phyloP scores from a whole-genome alignment of 192 early-diverging fungal genomes.

The Coemansia sp. region DNA sequence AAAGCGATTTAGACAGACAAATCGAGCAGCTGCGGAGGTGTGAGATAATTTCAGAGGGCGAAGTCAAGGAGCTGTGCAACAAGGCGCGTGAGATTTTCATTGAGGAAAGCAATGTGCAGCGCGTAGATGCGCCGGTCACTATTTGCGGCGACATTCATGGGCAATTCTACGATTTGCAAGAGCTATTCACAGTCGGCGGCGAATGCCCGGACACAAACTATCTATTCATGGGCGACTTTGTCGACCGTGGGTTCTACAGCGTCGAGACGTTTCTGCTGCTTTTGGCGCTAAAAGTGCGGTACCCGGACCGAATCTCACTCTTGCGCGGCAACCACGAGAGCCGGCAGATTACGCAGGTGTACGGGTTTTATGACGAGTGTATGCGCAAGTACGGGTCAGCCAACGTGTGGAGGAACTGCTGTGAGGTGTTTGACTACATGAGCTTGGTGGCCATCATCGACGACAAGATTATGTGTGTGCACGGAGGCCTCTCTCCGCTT shows the following conservation, averaged over 20 bases:
- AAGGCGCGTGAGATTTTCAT: conserved; percentile 94
- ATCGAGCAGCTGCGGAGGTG: conserved; percentile 87
- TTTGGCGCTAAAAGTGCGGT: conserved; percentile 88
- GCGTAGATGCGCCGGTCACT: conserved; percentile 93
- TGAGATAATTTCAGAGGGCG: conserved; percentile 87
- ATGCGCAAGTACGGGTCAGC: conserved; percentile 93
- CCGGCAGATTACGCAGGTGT: conserved; percentile 96
- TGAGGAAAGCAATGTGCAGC: conserved; percentile 95
- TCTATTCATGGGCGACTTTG: conserved; percentile 97
- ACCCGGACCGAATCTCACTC: conserved; percentile 90
- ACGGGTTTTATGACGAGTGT: conserved; percentile 98
- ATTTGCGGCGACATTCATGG: conserved; percentile 97
- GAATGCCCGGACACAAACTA: conserved; percentile 97
- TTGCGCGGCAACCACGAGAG: conserved; percentile 93
- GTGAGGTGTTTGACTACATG: conserved; percentile 96
- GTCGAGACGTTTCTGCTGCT: conserved; percentile 97
- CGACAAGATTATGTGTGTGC: conserved; percentile 91
- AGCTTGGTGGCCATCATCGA: conserved; percentile 92
- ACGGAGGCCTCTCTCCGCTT: conserved; percentile 90
- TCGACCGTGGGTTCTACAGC: conserved; percentile 93
- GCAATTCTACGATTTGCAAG: conserved; percentile 94
- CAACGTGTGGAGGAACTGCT: conserved; percentile 97
- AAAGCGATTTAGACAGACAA: conserved; percentile 61
- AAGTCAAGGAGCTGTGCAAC: conserved; percentile 90
- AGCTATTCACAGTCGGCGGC: conserved; percentile 90